phyloP scores from a whole-genome alignment of 139 green algal species.

The Chlorella sp. region DNA sequence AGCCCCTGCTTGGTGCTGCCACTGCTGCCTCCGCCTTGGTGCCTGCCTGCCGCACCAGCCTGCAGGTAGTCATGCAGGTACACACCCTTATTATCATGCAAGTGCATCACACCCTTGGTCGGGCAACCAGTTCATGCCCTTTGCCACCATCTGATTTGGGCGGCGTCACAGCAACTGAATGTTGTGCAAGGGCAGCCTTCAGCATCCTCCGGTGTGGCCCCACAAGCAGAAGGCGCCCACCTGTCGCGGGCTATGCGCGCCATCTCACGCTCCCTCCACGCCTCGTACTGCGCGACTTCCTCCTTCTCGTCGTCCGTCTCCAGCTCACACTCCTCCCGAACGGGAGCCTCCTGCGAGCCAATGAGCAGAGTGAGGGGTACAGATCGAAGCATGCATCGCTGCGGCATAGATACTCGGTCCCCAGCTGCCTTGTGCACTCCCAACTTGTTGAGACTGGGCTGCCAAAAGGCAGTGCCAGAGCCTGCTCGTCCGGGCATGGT shows the following conservation, averaged over 20 bases:
- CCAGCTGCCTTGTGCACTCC: too few species aligned
- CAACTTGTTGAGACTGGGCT: too few species aligned
- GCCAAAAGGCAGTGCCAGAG: too few species aligned
- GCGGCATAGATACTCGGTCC: background rate
- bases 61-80: background rate
- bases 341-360: background rate
- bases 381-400: background rate
- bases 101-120: background rate
- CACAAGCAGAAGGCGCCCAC: slow-evolving; percentile 34
- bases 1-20: background rate
- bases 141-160: too few species aligned
- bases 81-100: background rate
- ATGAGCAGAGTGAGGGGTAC: background rate
- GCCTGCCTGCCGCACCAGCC: slow-evolving; percentile 20
- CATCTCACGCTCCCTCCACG: slow-evolving; percentile 87
- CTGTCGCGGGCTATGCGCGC: slow-evolving; percentile 70
- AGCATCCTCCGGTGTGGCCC: background rate
- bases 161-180: background rate
- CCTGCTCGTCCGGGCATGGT: too few species aligned
- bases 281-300: slow-evolving; percentile 78
- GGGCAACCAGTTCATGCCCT: too few species aligned
- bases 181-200: background rate
- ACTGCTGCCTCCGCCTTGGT: background rate
- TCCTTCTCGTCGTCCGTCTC: slow-evolving; percentile 80
- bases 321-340: background rate